These are phyloP conservation scores for Penicillium argentinense DNA, from an alignment of 495 filamentous ascomycete genomes.

Conservation along the genomic window DNA sequence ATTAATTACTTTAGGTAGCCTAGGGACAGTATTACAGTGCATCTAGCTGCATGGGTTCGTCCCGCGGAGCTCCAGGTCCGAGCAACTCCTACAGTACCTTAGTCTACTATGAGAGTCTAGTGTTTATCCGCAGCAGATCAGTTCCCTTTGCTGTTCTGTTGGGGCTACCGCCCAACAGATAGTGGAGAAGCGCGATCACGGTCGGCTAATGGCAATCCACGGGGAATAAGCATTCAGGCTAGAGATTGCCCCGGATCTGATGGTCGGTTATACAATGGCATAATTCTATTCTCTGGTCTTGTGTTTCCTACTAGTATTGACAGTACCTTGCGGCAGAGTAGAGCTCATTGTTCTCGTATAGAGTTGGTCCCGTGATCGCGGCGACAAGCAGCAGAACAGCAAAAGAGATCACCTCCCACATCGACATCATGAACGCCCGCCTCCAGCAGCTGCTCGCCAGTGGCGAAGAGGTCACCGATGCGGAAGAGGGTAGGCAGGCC, in stretches of 20 bases:
- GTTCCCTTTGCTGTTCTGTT: slow-evolving; percentile 20
- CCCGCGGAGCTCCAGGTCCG: too few species aligned
- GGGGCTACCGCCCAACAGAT: slow-evolving; percentile 16
- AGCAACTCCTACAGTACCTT: too few species aligned
- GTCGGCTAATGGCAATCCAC: not conserved
- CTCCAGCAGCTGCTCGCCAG: slow-evolving; percentile 18
- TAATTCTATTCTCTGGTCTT: too few species aligned
- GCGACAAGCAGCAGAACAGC: not conserved
- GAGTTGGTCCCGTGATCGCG: slow-evolving; percentile 3
- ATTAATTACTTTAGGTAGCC: not conserved
- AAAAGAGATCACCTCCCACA: not conserved
- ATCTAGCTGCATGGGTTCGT: too few species aligned
- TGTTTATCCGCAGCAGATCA: slow-evolving; percentile 19
- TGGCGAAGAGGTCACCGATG: slow-evolving; percentile 51
- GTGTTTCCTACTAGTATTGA: too few species aligned
- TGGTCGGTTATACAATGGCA: not conserved
- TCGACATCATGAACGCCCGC: slow-evolving; percentile 5
- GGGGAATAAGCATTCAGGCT: slow-evolving; percentile 2
- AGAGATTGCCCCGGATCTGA: too few species aligned
- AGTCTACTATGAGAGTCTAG: too few species aligned
- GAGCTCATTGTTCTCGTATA: too few species aligned
- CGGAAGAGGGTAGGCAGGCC: slow-evolving; percentile 62
- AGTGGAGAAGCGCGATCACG: not conserved
- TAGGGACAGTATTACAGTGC: not conserved
- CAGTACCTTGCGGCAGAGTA: too few species aligned